A percentile compares a stretch with the other conserved stretches of the same genome.
Evolutionary conservation across 2,329 filamentous ascomycete species (phyloP).

Genomic region (Hawksworthiomyces lignivorus): DNA sequence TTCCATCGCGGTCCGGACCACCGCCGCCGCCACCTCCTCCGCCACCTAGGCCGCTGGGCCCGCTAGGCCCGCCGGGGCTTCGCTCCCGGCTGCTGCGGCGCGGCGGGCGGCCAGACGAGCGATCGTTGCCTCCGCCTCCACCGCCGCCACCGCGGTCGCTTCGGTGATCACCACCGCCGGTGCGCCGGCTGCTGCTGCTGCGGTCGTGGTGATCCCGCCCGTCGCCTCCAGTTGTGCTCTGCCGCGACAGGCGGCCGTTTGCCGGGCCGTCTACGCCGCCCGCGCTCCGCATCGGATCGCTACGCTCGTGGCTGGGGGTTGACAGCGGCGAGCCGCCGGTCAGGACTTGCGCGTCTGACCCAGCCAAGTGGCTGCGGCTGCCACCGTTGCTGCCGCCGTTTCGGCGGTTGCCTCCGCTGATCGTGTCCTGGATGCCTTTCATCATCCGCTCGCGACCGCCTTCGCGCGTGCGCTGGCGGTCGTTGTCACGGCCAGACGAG

Average conservation of each 20-base stretch:
- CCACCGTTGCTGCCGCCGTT: slow-evolving; percentile 29
- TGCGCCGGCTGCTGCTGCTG: slow-evolving; percentile 21
- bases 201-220: too few relatives aligned
- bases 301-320: slow-evolving; percentile 42
- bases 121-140: background rate
- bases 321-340: slow-evolving; percentile 44
- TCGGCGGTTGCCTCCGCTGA: slow-evolving; percentile 25
- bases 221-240: background rate
- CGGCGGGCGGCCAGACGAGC: slow-evolving; percentile 27
- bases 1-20: slow-evolving; percentile 22
- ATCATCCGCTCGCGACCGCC: slow-evolving; percentile 39
- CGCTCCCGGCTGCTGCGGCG: slow-evolving; percentile 39
- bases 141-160: slow-evolving; percentile 15
- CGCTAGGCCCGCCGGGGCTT: slow-evolving; percentile 37
- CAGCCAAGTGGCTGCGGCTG: slow-evolving; percentile 36
- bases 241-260: background rate
- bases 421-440: slow-evolving; percentile 44
- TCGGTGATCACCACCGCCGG: slow-evolving; percentile 20
- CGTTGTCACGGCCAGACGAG: slow-evolving; percentile 24
- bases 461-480: slow-evolving; percentile 31
- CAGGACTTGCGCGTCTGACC: slow-evolving; percentile 49
- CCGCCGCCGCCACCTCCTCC: slow-evolving; percentile 17
- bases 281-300: slow-evolving; percentile 26
- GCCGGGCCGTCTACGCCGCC: background rate
- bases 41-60: slow-evolving; percentile 24